phyloP scores from a whole-genome alignment of 2,329 filamentous ascomycete species.

The Biscogniauxia marginata region DNA sequence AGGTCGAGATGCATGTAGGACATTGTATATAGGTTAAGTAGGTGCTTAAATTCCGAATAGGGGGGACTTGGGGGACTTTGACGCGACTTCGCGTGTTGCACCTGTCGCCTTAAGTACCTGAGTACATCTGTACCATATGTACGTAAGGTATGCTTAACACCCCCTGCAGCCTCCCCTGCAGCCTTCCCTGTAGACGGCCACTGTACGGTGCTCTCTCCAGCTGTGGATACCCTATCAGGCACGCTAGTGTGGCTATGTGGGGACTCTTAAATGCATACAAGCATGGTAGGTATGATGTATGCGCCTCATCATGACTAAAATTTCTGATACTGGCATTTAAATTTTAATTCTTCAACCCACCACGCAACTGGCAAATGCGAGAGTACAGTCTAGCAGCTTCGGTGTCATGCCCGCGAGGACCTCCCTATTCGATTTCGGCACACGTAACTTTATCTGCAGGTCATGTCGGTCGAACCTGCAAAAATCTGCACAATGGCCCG shows the following conservation, averaged over 20 bases:
- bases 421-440: conserved; percentile 22
- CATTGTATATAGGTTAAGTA: too few relatives aligned
- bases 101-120: background rate
- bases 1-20: background rate
- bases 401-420: conserved; percentile 29
- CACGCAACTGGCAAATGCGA: conserved; percentile 2
- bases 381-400: background rate
- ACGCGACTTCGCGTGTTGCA: too few relatives aligned
- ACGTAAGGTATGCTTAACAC: too few relatives aligned
- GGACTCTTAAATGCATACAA: too few relatives aligned
- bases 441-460: conserved; percentile 31
- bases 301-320: background rate
- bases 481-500: conserved; percentile 24
- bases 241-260: too few relatives aligned
- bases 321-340: background rate
- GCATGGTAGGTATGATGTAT: background rate
- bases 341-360: conserved; percentile 3
- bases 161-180: too few relatives aligned
- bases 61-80: too few relatives aligned
- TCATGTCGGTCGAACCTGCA: conserved; percentile 29
- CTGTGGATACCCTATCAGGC: too few relatives aligned
- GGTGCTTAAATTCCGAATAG: background rate
- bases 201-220: too few relatives aligned
- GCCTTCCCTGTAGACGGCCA: too few relatives aligned
- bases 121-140: too few relatives aligned